These are phyloP conservation scores for Cytospora leucostoma DNA, from an alignment of 2,329 filamentous ascomycete genomes.

Conservation along the genomic window DNA sequence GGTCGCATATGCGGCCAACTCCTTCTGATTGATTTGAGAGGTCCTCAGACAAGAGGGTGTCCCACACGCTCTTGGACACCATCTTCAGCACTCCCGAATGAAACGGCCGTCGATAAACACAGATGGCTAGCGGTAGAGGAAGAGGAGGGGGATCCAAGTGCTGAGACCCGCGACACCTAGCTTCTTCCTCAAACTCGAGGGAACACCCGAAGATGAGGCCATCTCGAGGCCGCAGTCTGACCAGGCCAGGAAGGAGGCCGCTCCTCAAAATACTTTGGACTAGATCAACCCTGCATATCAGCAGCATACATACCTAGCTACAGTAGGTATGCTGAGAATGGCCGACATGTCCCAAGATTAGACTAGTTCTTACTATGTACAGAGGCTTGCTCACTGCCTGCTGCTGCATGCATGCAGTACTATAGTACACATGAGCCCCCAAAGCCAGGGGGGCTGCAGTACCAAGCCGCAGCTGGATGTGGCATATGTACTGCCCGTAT, in stretches of 20 bases:
- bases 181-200: neutral
- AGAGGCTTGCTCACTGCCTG: conserved; percentile 3
- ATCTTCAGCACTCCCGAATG: neutral
- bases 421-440: neutral
- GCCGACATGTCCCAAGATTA: neutral
- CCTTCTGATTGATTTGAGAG: conserved; percentile 10
- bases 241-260: conserved; percentile 3
- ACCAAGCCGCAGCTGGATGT: too few species aligned
- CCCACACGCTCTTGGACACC: conserved; percentile 3
- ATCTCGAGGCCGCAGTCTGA: conserved; percentile 6
- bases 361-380: conserved; percentile 10
- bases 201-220: neutral
- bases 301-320: too few species aligned
- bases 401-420: conserved; percentile 1
- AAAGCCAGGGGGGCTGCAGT: neutral
- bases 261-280: neutral
- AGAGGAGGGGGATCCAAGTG: neutral
- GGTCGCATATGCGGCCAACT: conserved; percentile 15
- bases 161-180: neutral
- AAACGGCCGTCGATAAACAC: neutral
- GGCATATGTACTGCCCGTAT: neutral
- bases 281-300: neutral
- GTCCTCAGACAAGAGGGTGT: conserved; percentile 14
- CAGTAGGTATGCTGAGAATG: neutral
- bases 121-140: neutral